Evolutionary conservation across 129 eudicot species (phyloP).

Genomic region (Flaveria brownii): DNA sequence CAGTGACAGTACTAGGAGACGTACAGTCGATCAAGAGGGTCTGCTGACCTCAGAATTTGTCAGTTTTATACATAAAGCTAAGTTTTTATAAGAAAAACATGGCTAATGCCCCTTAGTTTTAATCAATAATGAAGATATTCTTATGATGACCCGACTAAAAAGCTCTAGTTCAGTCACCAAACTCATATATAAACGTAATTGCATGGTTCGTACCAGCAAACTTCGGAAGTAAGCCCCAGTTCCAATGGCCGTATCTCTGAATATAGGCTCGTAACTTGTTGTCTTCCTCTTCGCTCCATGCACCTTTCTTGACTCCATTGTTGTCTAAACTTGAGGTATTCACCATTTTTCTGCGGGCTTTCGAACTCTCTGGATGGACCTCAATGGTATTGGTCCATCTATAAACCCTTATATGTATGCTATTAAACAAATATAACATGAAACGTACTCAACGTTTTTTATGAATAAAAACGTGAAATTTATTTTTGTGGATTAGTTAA

Average conservation of each 20-base stretch:
- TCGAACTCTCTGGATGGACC: background rate
- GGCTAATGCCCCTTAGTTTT: too few species aligned
- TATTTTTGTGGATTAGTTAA: background rate
- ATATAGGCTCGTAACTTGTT: slow-evolving; percentile 27
- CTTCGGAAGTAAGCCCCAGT: slow-evolving; percentile 27
- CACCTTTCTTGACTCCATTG: slow-evolving; percentile 31
- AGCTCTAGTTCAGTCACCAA: too few species aligned
- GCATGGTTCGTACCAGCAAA: slow-evolving; percentile 22
- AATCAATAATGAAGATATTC: too few species aligned
- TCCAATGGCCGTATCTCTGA: slow-evolving; percentile 27
- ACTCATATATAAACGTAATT: background rate
- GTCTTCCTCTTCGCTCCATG: slow-evolving; percentile 38
- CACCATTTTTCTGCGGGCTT: slow-evolving; percentile 6
- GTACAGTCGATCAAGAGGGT: too few species aligned
- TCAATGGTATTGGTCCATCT: background rate
- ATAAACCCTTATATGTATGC: background rate
- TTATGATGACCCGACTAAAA: too few species aligned
- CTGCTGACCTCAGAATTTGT: too few species aligned
- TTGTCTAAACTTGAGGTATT: background rate
- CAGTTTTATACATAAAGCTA: too few species aligned
- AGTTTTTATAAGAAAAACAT: too few species aligned
- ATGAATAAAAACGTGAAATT: background rate
- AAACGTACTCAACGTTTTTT: background rate
- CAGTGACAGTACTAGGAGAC: background rate
- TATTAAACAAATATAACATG: background rate